These are phyloP conservation scores for Filobasidium floriforme DNA, from an alignment of 768 basidiomycete species.

Conservation along the genomic window DNA sequence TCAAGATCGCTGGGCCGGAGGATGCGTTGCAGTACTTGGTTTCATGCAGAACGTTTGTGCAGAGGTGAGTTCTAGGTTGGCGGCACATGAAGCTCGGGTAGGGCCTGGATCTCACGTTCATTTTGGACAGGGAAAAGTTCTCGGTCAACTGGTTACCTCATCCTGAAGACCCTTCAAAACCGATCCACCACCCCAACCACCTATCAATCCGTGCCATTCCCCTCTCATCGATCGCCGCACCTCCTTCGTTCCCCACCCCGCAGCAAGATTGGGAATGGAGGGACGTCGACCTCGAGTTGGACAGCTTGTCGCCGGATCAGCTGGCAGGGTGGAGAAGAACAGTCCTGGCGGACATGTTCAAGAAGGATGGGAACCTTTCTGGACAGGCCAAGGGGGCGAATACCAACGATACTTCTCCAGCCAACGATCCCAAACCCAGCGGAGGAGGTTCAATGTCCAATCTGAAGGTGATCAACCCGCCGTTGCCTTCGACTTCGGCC, in stretches of 20 bases:
- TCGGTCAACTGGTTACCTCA: constrained; percentile 12
- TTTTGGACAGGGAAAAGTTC: constrained; percentile 10
- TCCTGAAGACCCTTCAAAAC: constrained; percentile 26
- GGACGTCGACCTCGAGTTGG: constrained; percentile 19
- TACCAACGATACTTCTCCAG: constrained; percentile 7
- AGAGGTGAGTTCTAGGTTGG: constrained; percentile 51
- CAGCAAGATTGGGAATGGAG: constrained; percentile 13
- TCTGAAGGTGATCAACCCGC: neutral
- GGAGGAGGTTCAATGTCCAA: neutral
- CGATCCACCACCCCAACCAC: constrained; percentile 26
- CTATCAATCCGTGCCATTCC: constrained; percentile 24
- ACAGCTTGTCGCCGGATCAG: constrained; percentile 18
- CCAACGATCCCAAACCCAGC: constrained; percentile 1
- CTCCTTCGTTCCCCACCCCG: neutral
- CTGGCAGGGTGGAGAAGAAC: constrained; percentile 30
- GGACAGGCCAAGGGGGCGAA: neutral
- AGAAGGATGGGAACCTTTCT: constrained; percentile 14
- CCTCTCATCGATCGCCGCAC: constrained; percentile 8
- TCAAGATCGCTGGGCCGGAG: constrained; percentile 64
- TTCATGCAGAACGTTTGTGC: constrained; percentile 52
- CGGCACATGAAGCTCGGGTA: too few species aligned
- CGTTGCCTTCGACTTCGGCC: neutral
- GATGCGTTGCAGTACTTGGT: constrained; percentile 55
- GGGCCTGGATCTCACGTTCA: neutral
- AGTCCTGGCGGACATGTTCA: constrained; percentile 43